phyloP scores from a whole-genome alignment of 345 rosid genomes.

The Acer campestre region DNA sequence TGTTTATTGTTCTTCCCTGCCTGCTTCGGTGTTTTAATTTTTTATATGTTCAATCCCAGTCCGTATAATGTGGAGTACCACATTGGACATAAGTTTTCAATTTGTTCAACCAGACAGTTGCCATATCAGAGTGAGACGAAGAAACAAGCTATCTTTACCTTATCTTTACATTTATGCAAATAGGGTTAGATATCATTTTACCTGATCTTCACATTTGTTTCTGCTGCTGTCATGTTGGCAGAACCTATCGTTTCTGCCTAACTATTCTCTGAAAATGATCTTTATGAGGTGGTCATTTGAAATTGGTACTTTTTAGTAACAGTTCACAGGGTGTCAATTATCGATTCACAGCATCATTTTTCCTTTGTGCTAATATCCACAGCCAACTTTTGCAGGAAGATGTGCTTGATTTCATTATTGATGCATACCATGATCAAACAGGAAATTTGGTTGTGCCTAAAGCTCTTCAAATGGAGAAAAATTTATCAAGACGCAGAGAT shows the following conservation, averaged over 20 bases:
- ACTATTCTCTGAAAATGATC: neutral
- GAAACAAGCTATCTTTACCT: too few relatives aligned
- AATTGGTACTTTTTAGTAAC: neutral
- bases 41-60: too few relatives aligned
- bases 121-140: too few relatives aligned
- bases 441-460: slow-evolving; percentile 58
- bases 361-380: slow-evolving; percentile 7
- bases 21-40: too few relatives aligned
- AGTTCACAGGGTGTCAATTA: neutral
- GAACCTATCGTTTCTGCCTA: neutral
- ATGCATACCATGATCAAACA: slow-evolving; percentile 57
- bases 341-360: neutral
- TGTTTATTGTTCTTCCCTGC: too few relatives aligned
- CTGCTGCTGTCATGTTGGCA: neutral
- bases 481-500: slow-evolving; percentile 48
- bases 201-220: neutral
- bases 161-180: neutral
- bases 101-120: too few relatives aligned
- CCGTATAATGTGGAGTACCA: too few relatives aligned
- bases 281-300: neutral
- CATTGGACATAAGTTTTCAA: too few relatives aligned
- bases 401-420: slow-evolving; percentile 57
- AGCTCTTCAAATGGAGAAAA: slow-evolving; percentile 61
- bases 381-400: slow-evolving; percentile 49
- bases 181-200: neutral